phyloP scores from a whole-genome alignment of 139 green algal genomes.

The Yamagishiella unicocca region DNA sequence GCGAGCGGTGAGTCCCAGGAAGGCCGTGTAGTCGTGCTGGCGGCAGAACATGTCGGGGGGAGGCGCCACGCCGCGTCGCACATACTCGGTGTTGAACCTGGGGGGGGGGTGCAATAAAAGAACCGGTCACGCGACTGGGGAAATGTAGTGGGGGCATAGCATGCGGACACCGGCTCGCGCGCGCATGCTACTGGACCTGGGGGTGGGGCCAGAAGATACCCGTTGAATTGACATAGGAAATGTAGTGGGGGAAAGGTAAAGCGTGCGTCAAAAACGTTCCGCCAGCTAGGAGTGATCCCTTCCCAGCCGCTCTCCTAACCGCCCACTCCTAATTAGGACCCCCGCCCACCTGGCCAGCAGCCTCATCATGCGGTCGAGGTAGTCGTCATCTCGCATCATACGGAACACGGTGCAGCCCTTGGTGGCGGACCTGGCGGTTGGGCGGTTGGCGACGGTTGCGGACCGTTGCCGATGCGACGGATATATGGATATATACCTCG shows the following conservation, averaged over 20 bases:
- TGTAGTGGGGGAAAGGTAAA: background rate
- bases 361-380: slow-evolving; percentile 12
- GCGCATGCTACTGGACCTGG: too few species aligned
- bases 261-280: background rate
- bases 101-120: too few species aligned
- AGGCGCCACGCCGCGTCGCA: background rate
- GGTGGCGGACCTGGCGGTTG: slow-evolving; percentile 29
- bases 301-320: background rate
- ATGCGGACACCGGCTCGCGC: too few species aligned
- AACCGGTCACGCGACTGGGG: background rate
- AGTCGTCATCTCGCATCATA: slow-evolving; percentile 30
- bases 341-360: background rate
- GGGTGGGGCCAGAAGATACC: too few species aligned
- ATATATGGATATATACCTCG: background rate
- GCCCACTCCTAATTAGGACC: too few species aligned
- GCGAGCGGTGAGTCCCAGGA: slow-evolving; percentile 24
- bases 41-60: slow-evolving; percentile 39
- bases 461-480: background rate
- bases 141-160: too few species aligned
- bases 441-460: background rate
- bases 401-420: slow-evolving; percentile 32
- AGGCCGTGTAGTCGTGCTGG: background rate
- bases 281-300: background rate
- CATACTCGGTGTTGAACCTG: slow-evolving; percentile 10
- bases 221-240: too few species aligned